Evolutionary conservation across 2,329 filamentous ascomycete genomes (phyloP).

Genomic region (Monilinia aucupariae): DNA sequence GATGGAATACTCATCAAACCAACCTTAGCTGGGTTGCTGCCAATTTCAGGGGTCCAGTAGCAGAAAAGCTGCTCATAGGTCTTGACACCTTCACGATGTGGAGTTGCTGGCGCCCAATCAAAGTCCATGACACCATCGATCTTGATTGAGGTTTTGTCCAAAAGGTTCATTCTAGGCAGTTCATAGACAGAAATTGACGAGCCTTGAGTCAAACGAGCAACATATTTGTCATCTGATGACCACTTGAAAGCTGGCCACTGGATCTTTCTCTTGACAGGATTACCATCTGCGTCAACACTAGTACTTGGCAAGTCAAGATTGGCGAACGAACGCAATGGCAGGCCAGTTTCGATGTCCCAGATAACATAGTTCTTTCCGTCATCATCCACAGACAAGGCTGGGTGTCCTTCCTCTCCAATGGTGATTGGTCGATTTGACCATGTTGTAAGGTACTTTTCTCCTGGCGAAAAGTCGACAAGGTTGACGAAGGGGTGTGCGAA

Average conservation of each 20-base stretch:
- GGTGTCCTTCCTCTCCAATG: slow-evolving; percentile 82
- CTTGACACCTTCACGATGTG: slow-evolving; percentile 79
- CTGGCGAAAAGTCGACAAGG: slow-evolving; percentile 90
- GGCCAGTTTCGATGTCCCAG: slow-evolving; percentile 88
- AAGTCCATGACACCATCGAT: slow-evolving; percentile 96
- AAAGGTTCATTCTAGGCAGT: slow-evolving; percentile 78
- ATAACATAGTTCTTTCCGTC: slow-evolving; percentile 99
- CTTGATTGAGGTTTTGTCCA: slow-evolving; percentile 90
- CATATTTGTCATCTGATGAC: slow-evolving; percentile 96
- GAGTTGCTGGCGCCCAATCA: slow-evolving; percentile 87
- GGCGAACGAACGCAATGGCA: slow-evolving; percentile 87
- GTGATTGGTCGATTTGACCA: slow-evolving; percentile 94
- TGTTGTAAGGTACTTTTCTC: slow-evolving; percentile 88
- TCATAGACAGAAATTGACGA: slow-evolving; percentile 90
- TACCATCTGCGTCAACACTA: slow-evolving; percentile 53
- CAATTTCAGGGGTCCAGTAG: slow-evolving; percentile 98
- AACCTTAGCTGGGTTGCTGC: slow-evolving; percentile 96
- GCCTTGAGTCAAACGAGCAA: slow-evolving; percentile 82
- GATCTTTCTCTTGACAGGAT: slow-evolving; percentile 79
- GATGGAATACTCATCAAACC: slow-evolving; percentile 93
- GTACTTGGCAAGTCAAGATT: slow-evolving; percentile 74
- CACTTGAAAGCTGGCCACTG: slow-evolving; percentile 99
- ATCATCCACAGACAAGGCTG: slow-evolving; percentile 80
- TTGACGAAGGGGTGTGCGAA: slow-evolving; percentile 96
- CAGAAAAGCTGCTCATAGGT: slow-evolving; percentile 92